Evolutionary conservation across 2,329 filamentous ascomycete genomes (phyloP), one percentile per base, ranked within the genome.

Genomic region (Colletotrichum camelliae): DNA sequence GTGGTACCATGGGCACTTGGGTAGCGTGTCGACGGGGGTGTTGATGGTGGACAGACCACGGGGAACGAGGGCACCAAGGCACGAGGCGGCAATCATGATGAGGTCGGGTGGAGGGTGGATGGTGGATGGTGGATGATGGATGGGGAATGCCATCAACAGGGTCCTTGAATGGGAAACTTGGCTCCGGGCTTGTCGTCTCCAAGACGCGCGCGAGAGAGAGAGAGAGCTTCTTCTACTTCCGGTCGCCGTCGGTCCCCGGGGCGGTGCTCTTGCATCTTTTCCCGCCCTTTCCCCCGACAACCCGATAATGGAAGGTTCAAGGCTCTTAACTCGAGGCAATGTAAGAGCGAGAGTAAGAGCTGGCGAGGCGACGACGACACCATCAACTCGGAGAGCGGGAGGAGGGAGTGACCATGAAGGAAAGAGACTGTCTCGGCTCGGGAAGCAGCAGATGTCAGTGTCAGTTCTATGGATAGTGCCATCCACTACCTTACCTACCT

Each of bases 221-320:
- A 29, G 29, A 61, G 52, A 74, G 35, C 35, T 21, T 65, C 39
- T 66, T 33, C 61, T 48, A 18, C 18, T 48, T 48, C 39, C 39
- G 39, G 39, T 48, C 39, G 39, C 39, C 72, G 71, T 61, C 55
- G 37, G 62, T 39, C 67, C 31, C 61, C 68, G 72, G 62, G 72
- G 52, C 72, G 31, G 68, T 72, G 37, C 61, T n/a, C 18, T 27
- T 72, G 5, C 27, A 29, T 29, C 35, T 21, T 58, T 27, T 18
- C 39, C 73, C 69, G 70, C 64, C n/a, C 43, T 27, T 75, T 75
- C 27, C 43, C 48, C 73, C 69, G 73, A 68, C 64, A 33, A 58
- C 64, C 73, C 73, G 73, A 73, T 31, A 37, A 60, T 31, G 12
- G 8, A 31, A 37, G 13, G 31, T 33, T 35, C 33, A 33, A 27